Evolutionary conservation across 768 basidiomycete genomes (phyloP).

Genomic region (Hebeloma cylindrosporum): DNA sequence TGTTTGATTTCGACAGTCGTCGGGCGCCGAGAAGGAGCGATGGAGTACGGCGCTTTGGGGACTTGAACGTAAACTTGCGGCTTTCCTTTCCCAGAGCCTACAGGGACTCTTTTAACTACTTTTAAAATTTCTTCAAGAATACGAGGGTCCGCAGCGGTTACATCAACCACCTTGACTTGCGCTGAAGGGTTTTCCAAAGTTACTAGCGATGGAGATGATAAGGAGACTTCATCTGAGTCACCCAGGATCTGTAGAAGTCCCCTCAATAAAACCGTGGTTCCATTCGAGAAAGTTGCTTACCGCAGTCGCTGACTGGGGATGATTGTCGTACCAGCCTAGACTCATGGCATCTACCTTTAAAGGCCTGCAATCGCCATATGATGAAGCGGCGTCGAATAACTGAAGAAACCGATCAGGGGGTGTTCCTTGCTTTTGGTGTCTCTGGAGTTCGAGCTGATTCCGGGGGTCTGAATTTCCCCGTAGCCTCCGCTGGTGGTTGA

Average conservation of each 20-base stretch:
- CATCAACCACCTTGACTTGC: no score
- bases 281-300: no score
- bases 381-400: constrained; percentile 47
- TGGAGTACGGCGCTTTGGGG: constrained; percentile 12
- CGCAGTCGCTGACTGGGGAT: no score
- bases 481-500: constrained; percentile 27
- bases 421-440: constrained; percentile 32
- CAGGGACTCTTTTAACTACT: no score
- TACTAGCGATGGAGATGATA: no score
- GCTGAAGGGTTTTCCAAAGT: no score
- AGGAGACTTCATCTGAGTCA: no score
- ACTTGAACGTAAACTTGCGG: constrained; percentile 10
- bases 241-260: no score
- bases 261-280: no score
- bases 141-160: no score
- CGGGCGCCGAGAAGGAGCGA: constrained; percentile 2
- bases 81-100: constrained; percentile 4
- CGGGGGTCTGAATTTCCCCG: constrained; percentile 20
- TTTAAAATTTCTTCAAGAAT: no score
- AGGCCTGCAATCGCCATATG: constrained; percentile 50
- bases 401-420: constrained; percentile 33
- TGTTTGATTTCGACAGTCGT: no score
- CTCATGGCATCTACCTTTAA: constrained; percentile 37
- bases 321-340: constrained; percentile 63
- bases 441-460: constrained; percentile 15